Evolutionary conservation across 306 rosid species (phyloP).

Genomic region (Cucumis melo): DNA sequence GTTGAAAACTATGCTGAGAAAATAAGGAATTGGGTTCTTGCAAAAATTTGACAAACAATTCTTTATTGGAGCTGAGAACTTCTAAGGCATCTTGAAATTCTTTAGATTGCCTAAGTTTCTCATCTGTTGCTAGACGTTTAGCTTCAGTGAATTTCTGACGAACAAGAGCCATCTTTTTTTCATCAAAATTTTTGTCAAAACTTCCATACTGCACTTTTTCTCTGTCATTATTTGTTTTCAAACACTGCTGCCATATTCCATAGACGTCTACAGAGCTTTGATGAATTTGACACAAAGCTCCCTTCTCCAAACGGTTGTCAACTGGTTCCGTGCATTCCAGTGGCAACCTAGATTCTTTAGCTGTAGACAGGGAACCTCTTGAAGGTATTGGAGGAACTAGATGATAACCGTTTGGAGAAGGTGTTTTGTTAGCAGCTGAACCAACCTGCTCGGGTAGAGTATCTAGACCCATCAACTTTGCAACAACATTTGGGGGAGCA

Average conservation of each 20-base stretch:
- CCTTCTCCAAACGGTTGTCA: constrained; percentile 34
- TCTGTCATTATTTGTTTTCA: constrained; percentile 29
- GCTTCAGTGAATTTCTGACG: constrained; percentile 65
- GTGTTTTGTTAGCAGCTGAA: constrained; percentile 40
- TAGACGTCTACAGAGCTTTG: constrained; percentile 35
- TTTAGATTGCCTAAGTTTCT: constrained; percentile 49
- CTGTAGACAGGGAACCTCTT: constrained; percentile 29
- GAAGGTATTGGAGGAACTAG: too few species aligned
- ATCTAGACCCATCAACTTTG: constrained; percentile 95
- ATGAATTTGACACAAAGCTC: constrained; percentile 33
- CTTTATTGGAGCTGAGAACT: constrained; percentile 68
- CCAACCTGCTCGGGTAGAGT: constrained; percentile 42
- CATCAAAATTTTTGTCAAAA: constrained; percentile 31
- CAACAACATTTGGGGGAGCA: constrained; percentile 66
- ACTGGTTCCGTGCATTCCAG: constrained; percentile 35
- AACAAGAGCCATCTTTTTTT: constrained; percentile 54
- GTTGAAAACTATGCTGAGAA: constrained; percentile 44
- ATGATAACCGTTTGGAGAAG: too few species aligned
- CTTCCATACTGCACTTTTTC: constrained; percentile 50
- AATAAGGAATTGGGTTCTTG: constrained; percentile 41
- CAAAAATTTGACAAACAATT: constrained; percentile 48
- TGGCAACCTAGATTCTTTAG: constrained; percentile 31
- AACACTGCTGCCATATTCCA: constrained; percentile 69
- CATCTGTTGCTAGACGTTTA: constrained; percentile 50
- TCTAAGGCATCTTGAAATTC: constrained; percentile 73